These are phyloP conservation scores for Hanseniaspora thailandica DNA, from an alignment of 805 yeast genomes.

Conservation along the genomic window DNA sequence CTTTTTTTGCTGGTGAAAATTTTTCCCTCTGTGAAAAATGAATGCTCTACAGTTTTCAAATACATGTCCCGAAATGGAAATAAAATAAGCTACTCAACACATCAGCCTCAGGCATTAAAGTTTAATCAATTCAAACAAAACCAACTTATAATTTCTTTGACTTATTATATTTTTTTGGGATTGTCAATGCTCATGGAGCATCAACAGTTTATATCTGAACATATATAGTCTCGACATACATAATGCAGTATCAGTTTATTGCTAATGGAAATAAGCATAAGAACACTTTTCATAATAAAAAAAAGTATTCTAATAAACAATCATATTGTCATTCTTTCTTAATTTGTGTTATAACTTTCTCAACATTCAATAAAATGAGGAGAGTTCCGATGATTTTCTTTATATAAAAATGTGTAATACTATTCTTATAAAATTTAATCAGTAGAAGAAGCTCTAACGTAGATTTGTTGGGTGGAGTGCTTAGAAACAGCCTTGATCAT, in stretches of 20 bases:
- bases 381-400: not conserved
- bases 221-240: not conserved
- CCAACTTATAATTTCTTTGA: too few relatives aligned
- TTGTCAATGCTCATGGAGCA: not conserved
- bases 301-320: not conserved
- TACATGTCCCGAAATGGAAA: not conserved
- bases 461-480: slow-evolving; percentile 94
- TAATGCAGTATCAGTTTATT: too few relatives aligned
- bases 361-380: not conserved
- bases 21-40: too few relatives aligned
- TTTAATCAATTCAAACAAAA: not conserved
- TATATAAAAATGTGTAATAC: not conserved
- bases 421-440: slow-evolving; percentile 33
- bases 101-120: not conserved
- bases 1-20: too few relatives aligned
- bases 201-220: not conserved
- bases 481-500: slow-evolving; percentile 84
- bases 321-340: not conserved
- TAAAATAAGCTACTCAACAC: not conserved
- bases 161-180: not conserved
- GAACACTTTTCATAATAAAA: not conserved
- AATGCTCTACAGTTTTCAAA: too few relatives aligned
- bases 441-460: slow-evolving; percentile 68
- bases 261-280: not conserved
- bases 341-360: not conserved